Conservation (phyloP, 352 stramenopile genomes). For the Saprolegnia diclina region DNA sequence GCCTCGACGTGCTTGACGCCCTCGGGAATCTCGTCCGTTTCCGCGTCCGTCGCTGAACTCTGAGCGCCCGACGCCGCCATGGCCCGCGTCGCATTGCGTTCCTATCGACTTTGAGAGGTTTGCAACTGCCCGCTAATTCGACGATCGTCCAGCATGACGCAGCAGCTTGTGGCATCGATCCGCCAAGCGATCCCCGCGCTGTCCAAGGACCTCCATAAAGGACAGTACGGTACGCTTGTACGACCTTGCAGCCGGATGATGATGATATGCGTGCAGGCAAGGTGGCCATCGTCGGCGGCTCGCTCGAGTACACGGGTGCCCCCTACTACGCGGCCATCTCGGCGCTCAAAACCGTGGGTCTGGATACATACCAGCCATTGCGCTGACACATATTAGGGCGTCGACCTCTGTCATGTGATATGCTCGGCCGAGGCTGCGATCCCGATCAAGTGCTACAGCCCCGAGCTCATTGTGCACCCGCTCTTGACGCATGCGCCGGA, state of each 20-base stretch:
- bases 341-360: conserved; percentile 80
- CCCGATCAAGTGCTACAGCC: conserved; percentile 97
- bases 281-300: conserved; percentile 94
- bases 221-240: conserved; percentile 51
- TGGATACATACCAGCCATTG: not conserved
- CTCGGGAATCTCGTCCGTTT: too few relatives aligned
- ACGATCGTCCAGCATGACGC: not conserved
- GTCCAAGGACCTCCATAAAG: conserved; percentile 58
- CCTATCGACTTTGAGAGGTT: not conserved
- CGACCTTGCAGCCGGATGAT: not conserved
- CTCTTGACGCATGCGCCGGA: conserved; percentile 52
- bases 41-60: not conserved
- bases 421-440: conserved; percentile 90
- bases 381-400: conserved; percentile 44
- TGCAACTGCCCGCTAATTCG: not conserved
- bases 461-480: conserved; percentile 93
- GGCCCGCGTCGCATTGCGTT: too few relatives aligned
- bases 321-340: conserved; percentile 95
- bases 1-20: too few relatives aligned
- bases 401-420: conserved; percentile 94
- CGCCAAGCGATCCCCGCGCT: conserved; percentile 46
- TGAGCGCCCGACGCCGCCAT: not conserved
- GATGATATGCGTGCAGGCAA: conserved; percentile 38
- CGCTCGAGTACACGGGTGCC: conserved; percentile 94
- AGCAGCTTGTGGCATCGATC: not conserved